These are phyloP conservation scores for Pythium oligandrum DNA, from an alignment of 352 stramenopile species.

Conservation along the genomic window DNA sequence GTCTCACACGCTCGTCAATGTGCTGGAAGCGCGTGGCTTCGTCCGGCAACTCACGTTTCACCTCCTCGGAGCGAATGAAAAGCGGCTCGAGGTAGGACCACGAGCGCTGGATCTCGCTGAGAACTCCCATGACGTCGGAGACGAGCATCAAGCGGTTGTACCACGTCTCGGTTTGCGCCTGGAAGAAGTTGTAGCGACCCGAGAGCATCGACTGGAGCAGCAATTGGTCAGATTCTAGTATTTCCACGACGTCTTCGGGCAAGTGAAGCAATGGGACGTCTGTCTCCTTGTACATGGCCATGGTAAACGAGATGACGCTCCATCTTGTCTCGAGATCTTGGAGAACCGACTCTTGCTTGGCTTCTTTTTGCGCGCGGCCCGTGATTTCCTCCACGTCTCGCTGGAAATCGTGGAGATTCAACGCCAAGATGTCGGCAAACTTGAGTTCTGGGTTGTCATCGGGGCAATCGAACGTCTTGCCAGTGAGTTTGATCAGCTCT, in stretches of 20 bases:
- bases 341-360: slow-evolving; percentile 85
- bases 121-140: slow-evolving; percentile 78
- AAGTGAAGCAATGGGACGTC: slow-evolving; percentile 82
- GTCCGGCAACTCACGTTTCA: slow-evolving; percentile 91
- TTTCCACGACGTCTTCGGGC: slow-evolving; percentile 91
- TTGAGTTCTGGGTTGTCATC: slow-evolving; percentile 60
- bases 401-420: slow-evolving; percentile 77
- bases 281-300: slow-evolving; percentile 86
- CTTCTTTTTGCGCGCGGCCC: slow-evolving; percentile 89
- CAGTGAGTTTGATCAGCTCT: slow-evolving; percentile 55
- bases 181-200: slow-evolving; percentile 66
- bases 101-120: slow-evolving; percentile 93
- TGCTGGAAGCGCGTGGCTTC: slow-evolving; percentile 84
- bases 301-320: slow-evolving; percentile 65
- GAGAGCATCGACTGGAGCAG: slow-evolving; percentile 91
- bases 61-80: slow-evolving; percentile 94
- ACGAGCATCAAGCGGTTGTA: slow-evolving; percentile 53
- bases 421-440: slow-evolving; percentile 78
- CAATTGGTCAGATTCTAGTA: slow-evolving; percentile 94
- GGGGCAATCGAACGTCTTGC: slow-evolving; percentile 52
- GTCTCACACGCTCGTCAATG: slow-evolving; percentile 77
- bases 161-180: slow-evolving; percentile 53
- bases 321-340: slow-evolving; percentile 78
- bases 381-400: slow-evolving; percentile 89
- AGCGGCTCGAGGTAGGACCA: slow-evolving; percentile 95